A percentile compares a stretch with the other conserved stretches of the same genome.
These are phyloP conservation scores for Boletellus sp. DNA, from an alignment of 768 basidiomycete genomes.

Conservation along the genomic window DNA sequence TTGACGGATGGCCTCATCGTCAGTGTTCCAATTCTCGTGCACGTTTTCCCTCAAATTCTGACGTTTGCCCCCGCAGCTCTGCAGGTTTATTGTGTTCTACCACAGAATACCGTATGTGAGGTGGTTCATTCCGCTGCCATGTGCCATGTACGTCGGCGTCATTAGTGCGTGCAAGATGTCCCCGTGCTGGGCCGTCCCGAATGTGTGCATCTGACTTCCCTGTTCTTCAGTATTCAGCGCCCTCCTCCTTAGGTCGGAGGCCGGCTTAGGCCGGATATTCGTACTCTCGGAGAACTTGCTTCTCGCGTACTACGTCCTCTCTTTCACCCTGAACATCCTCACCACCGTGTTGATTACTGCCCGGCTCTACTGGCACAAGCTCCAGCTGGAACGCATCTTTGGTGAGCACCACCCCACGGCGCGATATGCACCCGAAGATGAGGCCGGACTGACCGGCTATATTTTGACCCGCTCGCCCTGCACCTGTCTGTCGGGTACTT, in stretches of 20 bases:
- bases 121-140: conserved; percentile 26
- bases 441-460: not conserved
- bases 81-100: conserved; percentile 25
- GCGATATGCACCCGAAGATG: not conserved
- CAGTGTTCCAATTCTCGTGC: conserved; percentile 1
- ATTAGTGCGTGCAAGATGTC: conserved; percentile 13
- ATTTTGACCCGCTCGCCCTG: not conserved
- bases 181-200: not conserved
- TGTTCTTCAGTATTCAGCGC: conserved; percentile 16
- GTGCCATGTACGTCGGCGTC: conserved; percentile 23
- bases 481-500: not conserved
- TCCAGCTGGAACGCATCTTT: conserved; percentile 21
- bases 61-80: conserved; percentile 11
- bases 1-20: conserved; percentile 30
- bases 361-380: conserved; percentile 25
- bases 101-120: conserved; percentile 14
- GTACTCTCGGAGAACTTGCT: conserved; percentile 20
- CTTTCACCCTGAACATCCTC: conserved; percentile 24
- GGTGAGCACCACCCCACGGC: conserved; percentile 14
- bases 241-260: conserved; percentile 19
- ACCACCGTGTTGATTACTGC: conserved; percentile 19
- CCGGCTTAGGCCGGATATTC: conserved; percentile 14
- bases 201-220: not conserved
- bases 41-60: not conserved
- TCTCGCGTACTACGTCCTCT: conserved; percentile 23